Percentiles rank a stretch among this genome's conserved stretches.
phyloP scores from a whole-genome alignment of 129 eudicot genomes.

The Mikania micrantha region DNA sequence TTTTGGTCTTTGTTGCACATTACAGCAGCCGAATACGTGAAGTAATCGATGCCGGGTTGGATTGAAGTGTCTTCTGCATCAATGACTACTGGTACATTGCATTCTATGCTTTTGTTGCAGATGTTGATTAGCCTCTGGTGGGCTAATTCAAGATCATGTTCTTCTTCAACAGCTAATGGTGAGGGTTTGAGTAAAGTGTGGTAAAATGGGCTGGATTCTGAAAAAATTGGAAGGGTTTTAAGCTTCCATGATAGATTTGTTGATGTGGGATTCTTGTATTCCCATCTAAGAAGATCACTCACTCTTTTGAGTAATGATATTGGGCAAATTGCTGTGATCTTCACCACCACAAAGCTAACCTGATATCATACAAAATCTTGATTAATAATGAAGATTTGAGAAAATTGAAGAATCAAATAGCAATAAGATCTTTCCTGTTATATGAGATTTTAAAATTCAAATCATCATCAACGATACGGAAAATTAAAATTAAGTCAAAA shows the following conservation, averaged over 20 bases:
- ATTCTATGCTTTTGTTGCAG: constrained; percentile 42
- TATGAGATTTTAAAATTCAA: neutral
- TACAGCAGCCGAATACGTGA: constrained; percentile 60
- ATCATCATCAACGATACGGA: neutral
- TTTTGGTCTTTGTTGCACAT: constrained; percentile 34
- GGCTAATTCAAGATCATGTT: constrained; percentile 63
- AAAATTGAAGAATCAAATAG: neutral
- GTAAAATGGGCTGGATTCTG: constrained; percentile 78
- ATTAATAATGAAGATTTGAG: neutral
- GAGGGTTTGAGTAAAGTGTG: constrained; percentile 67
- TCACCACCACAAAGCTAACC: constrained; percentile 92
- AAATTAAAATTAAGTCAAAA: neutral
- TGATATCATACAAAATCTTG: constrained; percentile 16
- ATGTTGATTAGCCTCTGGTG: constrained; percentile 51
- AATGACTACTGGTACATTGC: constrained; percentile 61
- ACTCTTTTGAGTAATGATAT: constrained; percentile 48
- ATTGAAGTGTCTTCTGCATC: constrained; percentile 92
- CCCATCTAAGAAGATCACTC: constrained; percentile 92
- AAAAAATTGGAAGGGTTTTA: constrained; percentile 59
- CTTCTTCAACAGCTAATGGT: constrained; percentile 67
- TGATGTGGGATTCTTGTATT: constrained; percentile 39
- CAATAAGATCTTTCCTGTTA: neutral
- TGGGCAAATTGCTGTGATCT: constrained; percentile 82
- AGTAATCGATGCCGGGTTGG: constrained; percentile 93
- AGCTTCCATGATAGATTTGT: constrained; percentile 86